A percentile compares a stretch with the other conserved stretches of the same genome.
These are phyloP conservation scores for Massariosphaeria phaeospora DNA, from an alignment of 495 filamentous ascomycete species.

Conservation along the genomic window DNA sequence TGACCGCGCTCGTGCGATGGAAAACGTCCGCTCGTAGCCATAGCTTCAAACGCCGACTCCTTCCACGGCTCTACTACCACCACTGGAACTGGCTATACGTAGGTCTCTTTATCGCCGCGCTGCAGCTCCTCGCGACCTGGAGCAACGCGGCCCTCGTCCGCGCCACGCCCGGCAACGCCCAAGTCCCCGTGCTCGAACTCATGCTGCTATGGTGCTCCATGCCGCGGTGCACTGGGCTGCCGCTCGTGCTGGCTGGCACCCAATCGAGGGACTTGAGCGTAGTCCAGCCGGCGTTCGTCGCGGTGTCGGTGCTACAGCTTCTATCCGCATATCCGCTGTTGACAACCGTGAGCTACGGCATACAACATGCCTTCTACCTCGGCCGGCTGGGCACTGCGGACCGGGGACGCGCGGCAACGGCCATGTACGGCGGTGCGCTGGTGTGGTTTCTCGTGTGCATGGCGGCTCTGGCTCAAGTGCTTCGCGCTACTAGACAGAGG, in stretches of 20 bases:
- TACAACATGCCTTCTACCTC: constrained; percentile 16
- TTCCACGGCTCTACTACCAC: too few species aligned
- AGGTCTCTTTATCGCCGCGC: constrained; percentile 1
- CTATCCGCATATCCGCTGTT: constrained; percentile 11
- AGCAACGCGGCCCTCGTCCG: constrained; percentile 6
- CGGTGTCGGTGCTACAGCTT: constrained; percentile 7
- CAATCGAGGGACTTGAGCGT: constrained; percentile 1
- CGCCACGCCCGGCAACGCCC: constrained; percentile 1
- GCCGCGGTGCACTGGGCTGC: constrained; percentile 12
- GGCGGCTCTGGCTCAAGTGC: background rate
- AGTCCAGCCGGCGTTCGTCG: constrained; percentile 4
- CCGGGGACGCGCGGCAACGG: constrained; percentile 1
- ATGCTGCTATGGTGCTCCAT: constrained; percentile 20
- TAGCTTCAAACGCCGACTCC: background rate
- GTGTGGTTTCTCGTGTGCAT: constrained; percentile 7
- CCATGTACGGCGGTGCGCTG: constrained; percentile 15
- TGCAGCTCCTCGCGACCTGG: constrained; percentile 9
- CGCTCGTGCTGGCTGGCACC: background rate
- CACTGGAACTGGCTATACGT: background rate
- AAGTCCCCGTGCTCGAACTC: constrained; percentile 4
- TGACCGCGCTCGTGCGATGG: constrained; percentile 2
- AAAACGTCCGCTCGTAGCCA: background rate
- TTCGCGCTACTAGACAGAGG: background rate
- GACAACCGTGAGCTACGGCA: constrained; percentile 10
- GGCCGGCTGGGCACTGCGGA: background rate